Conservation (phyloP, 2,329 filamentous ascomycete species). For the Fusarium palustre region DNA sequence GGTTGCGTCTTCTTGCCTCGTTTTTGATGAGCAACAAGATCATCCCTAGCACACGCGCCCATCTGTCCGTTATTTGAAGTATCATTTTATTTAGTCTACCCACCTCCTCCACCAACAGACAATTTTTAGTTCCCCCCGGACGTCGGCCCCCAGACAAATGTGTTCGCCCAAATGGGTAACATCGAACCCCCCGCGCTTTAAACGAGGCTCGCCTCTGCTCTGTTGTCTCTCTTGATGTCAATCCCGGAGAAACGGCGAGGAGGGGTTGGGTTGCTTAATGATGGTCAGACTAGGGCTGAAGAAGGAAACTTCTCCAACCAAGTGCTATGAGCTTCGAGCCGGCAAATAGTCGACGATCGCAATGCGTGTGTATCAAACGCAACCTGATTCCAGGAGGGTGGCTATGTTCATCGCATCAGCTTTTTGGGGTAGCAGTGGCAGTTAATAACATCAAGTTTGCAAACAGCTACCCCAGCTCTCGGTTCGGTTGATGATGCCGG, state of each 20-base stretch:
- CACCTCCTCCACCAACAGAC: slow-evolving; percentile 39
- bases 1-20: neutral
- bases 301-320: slow-evolving; percentile 8
- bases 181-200: slow-evolving; percentile 27
- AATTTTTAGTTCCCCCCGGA: slow-evolving; percentile 29
- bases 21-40: slow-evolving; percentile 4
- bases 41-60: slow-evolving; percentile 25
- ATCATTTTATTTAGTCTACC: slow-evolving; percentile 30
- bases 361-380: slow-evolving; percentile 20
- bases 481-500: slow-evolving; percentile 23
- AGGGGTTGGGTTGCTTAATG: slow-evolving; percentile 12
- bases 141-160: slow-evolving; percentile 27
- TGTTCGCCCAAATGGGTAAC: slow-evolving; percentile 36
- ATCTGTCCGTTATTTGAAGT: slow-evolving; percentile 37
- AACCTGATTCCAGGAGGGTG: slow-evolving; percentile 4
- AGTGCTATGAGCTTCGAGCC: slow-evolving; percentile 14
- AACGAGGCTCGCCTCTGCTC: slow-evolving; percentile 6
- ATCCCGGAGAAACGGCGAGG: slow-evolving; percentile 42
- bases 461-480: slow-evolving; percentile 25
- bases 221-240: slow-evolving; percentile 17
- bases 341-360: slow-evolving; percentile 16
- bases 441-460: slow-evolving; percentile 22
- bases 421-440: slow-evolving; percentile 11
- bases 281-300: neutral
- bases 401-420: no score